Base-by-base conservation (phyloP, 192 early-diverging fungal genomes). In the Coemansia sp. region DNA sequence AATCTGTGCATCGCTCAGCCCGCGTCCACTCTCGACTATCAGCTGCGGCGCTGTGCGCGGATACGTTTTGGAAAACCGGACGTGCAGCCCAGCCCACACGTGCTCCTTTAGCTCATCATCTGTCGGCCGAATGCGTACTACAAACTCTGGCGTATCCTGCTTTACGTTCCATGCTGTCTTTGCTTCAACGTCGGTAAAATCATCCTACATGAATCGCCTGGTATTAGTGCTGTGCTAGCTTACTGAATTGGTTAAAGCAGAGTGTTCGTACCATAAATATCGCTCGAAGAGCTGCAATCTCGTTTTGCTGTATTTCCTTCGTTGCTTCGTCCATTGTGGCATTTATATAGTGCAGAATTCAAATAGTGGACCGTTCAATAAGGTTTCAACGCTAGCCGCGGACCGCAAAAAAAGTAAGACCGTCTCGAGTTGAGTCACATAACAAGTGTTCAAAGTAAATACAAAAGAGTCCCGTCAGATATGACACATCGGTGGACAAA, bases 281-380 rank as follows among this genome's bases (percentile, higher is more conserved):
- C 39, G 85, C 87, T 71, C 77, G 68, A 12, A 92, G 71, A 29
- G 87, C 90, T 57, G 86, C 87, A 25, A 92, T 72, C 76, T 92
- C 90, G 70, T 89, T 86, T 45, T 84, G 67, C 77, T 92, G 90
- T 27, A 87, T 75, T 70, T 80, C 77, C 47, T 58, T 64, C 16
- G 77, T 74, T 58, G 55, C 48, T 16, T 66, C 68, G 68, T 80
- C 77, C 77, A 80, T 80, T 35, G 37, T 26, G 23, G 59, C 70
- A 78, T 68, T 69, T 73, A 58, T 10, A 35, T 5, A 16, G 9
- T 17, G 57, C 57, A 21, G 6, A 21, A 59, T 14, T 59, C 22
- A 19, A 21, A 59, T 39, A 45, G 14, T 26, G 51, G 11, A 53
- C 22, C 10, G 51, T 53, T 53, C 19, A 21, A 6, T 8, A 8